Base-by-base conservation (phyloP, 2,329 filamentous ascomycete genomes). In the Alternaria sp. region DNA sequence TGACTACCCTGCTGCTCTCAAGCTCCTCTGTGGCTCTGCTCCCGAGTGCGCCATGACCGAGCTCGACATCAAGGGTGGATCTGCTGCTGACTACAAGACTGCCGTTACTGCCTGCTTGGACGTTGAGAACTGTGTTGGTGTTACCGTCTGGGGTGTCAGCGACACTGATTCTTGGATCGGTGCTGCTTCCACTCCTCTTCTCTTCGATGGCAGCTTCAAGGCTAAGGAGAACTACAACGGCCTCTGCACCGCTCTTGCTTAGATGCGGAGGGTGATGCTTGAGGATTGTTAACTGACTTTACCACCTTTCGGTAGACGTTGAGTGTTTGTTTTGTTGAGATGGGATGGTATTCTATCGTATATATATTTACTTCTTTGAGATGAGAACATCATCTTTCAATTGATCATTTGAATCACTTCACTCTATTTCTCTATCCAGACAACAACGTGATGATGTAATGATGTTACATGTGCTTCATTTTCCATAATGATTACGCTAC, bases 41-140 rank as follows among this genome's bases (percentile, higher is more conserved):
- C 77, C 82, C 17, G 88, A 91, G 72, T 84, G 90, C 30, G 89
- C 89, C 6, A 83, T 91, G 52, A 91, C 89, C 2, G 89, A 91
- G 80, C 83, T 91, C 21, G 90, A 93, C 72, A 91, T 93, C 71
- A 84, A 85, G 54, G 81, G 82, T 19, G 88, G 87, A 8, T 80
- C 84, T 17, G 68, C 84, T 5, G 77, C 78, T 19, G 89, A 91
- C 75, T 91, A 90, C 71, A 77, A 84, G n/a, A 83, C 85, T 45
- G 82, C 75, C 36, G 67, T 77, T 9, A 83, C 86, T 51, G 89
- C 86, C 7, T 92, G 90, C 70, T 74, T 90, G 30, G 79, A 83
- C 19, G 80, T 88, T 51, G 62, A 81, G 7, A 87, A 88, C 74
- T 91, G 89, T 73, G 84, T 90, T 4, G 88, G 89, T 54, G 86